phyloP scores from a whole-genome alignment of 495 filamentous ascomycete genomes.

The Trichoderma gamsii region DNA sequence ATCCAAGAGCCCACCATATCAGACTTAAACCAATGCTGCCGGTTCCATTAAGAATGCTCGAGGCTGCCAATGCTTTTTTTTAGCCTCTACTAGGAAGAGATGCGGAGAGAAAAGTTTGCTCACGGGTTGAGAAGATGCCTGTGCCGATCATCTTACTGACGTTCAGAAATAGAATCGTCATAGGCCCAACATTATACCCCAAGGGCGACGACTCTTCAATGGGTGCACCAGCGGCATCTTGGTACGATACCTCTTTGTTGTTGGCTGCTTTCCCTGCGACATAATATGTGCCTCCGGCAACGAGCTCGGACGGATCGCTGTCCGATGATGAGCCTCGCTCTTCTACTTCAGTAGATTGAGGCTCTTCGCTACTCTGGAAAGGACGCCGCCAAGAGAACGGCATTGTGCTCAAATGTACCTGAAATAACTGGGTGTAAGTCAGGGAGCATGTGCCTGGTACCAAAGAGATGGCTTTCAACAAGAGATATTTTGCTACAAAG shows the following conservation, averaged over 20 bases:
- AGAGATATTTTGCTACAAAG: not conserved
- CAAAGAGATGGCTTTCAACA: not conserved
- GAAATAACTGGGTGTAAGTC: not conserved
- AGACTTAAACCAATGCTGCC: slow-evolving; percentile 55
- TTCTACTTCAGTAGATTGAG: not conserved
- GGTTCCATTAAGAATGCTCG: slow-evolving; percentile 48
- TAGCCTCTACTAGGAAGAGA: not conserved
- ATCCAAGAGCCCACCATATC: slow-evolving; percentile 57
- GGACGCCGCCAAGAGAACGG: slow-evolving; percentile 10
- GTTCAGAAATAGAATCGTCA: slow-evolving; percentile 56
- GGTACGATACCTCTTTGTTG: slow-evolving; percentile 49
- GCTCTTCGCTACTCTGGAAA: slow-evolving; percentile 19
- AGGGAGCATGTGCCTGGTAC: not conserved
- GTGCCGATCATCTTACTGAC: slow-evolving; percentile 62
- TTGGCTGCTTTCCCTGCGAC: slow-evolving; percentile 51
- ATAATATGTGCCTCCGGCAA: slow-evolving; percentile 44
- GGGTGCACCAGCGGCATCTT: slow-evolving; percentile 58
- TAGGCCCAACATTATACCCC: slow-evolving; percentile 51
- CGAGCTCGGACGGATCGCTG: slow-evolving; percentile 21
- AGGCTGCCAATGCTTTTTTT: slow-evolving; percentile 32
- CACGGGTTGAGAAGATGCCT: slow-evolving; percentile 59
- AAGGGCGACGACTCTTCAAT: slow-evolving; percentile 54
- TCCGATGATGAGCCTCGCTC: not conserved
- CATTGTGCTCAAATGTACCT: not conserved
- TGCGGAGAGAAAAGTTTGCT: slow-evolving; percentile 29